Evolutionary conservation across 2,329 filamentous ascomycete species (phyloP), one percentile per base, ranked within the genome.

Genomic region (Fusarium siculi): DNA sequence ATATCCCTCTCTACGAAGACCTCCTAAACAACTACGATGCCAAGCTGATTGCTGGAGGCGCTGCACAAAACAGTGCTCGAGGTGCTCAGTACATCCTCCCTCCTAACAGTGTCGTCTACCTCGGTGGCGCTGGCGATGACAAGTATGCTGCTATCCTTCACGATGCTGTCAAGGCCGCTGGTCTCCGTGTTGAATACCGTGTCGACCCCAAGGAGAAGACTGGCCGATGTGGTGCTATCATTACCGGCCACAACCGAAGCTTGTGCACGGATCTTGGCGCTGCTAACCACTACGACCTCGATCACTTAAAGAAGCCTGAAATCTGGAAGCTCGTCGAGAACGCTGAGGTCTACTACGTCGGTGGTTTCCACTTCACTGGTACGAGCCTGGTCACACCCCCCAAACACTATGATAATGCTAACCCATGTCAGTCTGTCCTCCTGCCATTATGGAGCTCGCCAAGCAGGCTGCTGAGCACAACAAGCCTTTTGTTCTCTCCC

Each of bases 61-160:
- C 96, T 63, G 96, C 96, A 36, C 96, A 99, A 87, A 99, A 99
- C 90, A 97, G 95, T 60, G 96, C 96, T 77, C 92, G 96, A 80
- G 96, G 96, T 77, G 96, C 96, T 74, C 94, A 96, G 91, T 99
- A 99, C 88, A 91, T 98, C 75, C 94, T 99, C 64, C 91, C 94
- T 37, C 87, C 93, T 69, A 93, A 97, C 87, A 96, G 93, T 73
- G 94, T 97, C 80, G 91, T 97, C 82, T 99, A 94, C 89, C 90
- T 98, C 75, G 96, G 96, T 77, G 95, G 95, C 80, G 94, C 97
- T 65, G 96, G 96, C 76, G 92, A 96, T 80, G 96, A 99, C 89
- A 96, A 97, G 87, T 98, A 97, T 84, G 93, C 95, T 78, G 92
- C 95, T 73, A 95, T 93, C 79, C 92, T 99, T 70, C 90, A 91